A percentile compares a stretch with the other conserved stretches of the same genome.
These are phyloP conservation scores for Durotheca rogersii DNA, from an alignment of 495 filamentous ascomycete genomes.

Conservation along the genomic window DNA sequence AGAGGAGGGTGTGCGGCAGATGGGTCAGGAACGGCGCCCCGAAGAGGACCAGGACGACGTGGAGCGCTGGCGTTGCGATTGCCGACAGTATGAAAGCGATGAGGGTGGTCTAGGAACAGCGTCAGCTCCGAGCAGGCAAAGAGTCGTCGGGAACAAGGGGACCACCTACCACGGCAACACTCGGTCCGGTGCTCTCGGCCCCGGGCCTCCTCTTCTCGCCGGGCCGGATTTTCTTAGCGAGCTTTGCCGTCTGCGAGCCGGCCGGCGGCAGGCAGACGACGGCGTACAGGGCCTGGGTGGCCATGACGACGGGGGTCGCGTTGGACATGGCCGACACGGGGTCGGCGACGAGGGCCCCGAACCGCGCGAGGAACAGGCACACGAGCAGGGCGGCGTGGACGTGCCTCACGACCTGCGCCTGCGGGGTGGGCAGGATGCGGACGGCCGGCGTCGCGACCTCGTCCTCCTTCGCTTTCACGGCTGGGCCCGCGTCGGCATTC, in stretches of 20 bases:
- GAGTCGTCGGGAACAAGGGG: conserved; percentile 7
- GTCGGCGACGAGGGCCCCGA: conserved; percentile 66
- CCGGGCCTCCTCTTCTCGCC: conserved; percentile 49
- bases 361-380: conserved; percentile 58
- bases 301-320: conserved; percentile 60
- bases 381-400: conserved; percentile 68
- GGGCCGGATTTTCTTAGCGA: conserved; percentile 38
- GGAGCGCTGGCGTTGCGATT: conserved; percentile 59
- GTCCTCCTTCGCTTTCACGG: conserved; percentile 28
- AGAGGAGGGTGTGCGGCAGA: conserved; percentile 71
- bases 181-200: conserved; percentile 36
- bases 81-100: conserved; percentile 62
- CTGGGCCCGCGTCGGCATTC: conserved; percentile 16
- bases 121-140: conserved; percentile 16
- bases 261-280: conserved; percentile 71
- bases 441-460: conserved; percentile 36
- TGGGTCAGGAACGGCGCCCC: conserved; percentile 90
- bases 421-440: conserved; percentile 33
- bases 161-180: conserved; percentile 41
- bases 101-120: conserved; percentile 53
- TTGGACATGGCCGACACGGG: conserved; percentile 65
- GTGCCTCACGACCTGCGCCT: conserved; percentile 43
- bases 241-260: conserved; percentile 43
- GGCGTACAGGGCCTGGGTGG: conserved; percentile 67
- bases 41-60: conserved; percentile 74